Evolutionary conservation across 345 rosid species (phyloP), one percentile per base, ranked within the genome.

Genomic region (Eucalyptus dawsonii): DNA sequence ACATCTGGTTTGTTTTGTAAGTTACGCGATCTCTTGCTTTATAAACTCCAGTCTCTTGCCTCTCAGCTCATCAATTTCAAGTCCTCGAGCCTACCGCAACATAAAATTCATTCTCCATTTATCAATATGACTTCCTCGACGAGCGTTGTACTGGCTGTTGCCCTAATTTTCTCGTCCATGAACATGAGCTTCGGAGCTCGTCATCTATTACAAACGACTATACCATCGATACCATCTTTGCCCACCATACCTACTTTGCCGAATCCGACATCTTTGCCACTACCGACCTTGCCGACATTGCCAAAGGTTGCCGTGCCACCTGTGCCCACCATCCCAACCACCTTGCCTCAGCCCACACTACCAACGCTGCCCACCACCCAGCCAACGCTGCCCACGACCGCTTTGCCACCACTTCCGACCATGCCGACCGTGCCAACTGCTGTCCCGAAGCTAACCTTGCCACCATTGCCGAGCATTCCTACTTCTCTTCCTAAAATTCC

Each of bases 381-480:
- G 47, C 91, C 90, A 7, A 87, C 90, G 9, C 22, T 91, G 37
- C 92, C 92, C 11, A 80, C 86, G 6, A 45, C 83, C 3, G 4
- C 44, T 25, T 3, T 85, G 25, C 91, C 90, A 4, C 91, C 91
- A 21, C 88, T 91, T 54, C 90, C 89, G 3, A 90, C n/a, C 56
- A 2, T 91, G n/a, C 87, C 90, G 4, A 88, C 76, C 17, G 4
- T 88, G 40, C 92, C 92, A 7, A 49, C 90, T 4, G 86, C 76
- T 27, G 13, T 88, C 50, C 92, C 92, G 15, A 40, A 31, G 62
- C 12, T 88, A 37, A 65, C 90, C 7, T 9, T 89, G 37, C 92
- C 93, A 24, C 90, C 91, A 3, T 67, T 89, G 8, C 91, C 95
- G 24, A 91, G 88, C 89, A 67, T 90, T 25, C 92, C 93, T 4